Conservation (phyloP, 1,284 basidiomycete species). For the Trametes pubescens region DNA sequence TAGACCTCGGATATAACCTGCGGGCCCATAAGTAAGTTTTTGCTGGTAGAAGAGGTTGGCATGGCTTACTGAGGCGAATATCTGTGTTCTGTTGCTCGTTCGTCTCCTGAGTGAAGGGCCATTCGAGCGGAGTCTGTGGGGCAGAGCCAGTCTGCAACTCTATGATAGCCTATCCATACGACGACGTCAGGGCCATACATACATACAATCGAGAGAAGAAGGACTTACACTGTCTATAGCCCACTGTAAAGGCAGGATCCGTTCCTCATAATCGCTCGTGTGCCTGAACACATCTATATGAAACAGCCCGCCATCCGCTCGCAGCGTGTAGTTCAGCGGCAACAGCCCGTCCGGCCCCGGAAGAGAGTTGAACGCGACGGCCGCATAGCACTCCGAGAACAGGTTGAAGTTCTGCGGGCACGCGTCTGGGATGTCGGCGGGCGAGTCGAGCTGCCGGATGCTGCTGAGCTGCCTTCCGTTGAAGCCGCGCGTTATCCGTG, state of each 20-base stretch:
- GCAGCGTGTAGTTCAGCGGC: constrained; percentile 74
- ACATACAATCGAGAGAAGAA: neutral
- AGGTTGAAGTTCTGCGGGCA: constrained; percentile 81
- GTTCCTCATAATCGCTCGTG: constrained; percentile 72
- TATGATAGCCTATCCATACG: constrained; percentile 64
- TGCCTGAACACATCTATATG: constrained; percentile 73
- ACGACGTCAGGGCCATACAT: neutral
- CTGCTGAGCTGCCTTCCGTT: constrained; percentile 50
- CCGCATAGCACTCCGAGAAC: constrained; percentile 77
- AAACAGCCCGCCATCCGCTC: constrained; percentile 69
- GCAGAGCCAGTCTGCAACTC: constrained; percentile 64
- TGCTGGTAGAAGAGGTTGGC: neutral
- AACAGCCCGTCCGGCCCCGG: constrained; percentile 49
- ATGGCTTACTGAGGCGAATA: constrained; percentile 62
- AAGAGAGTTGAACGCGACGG: constrained; percentile 69
- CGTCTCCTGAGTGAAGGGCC: constrained; percentile 76
- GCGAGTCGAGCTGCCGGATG: constrained; percentile 57
- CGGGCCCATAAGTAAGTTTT: constrained; percentile 24
- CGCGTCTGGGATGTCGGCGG: constrained; percentile 56
- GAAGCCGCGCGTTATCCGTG: constrained; percentile 60
- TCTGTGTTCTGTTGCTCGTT: constrained; percentile 65
- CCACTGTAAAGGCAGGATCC: constrained; percentile 79
- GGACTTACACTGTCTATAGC: constrained; percentile 71
- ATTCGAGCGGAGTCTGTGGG: constrained; percentile 65
- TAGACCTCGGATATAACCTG: constrained; percentile 70